Percentiles rank a stretch among this genome's conserved stretches.
Evolutionary conservation across 768 basidiomycete species (phyloP).

Genomic region (Holtermannia corniformis): DNA sequence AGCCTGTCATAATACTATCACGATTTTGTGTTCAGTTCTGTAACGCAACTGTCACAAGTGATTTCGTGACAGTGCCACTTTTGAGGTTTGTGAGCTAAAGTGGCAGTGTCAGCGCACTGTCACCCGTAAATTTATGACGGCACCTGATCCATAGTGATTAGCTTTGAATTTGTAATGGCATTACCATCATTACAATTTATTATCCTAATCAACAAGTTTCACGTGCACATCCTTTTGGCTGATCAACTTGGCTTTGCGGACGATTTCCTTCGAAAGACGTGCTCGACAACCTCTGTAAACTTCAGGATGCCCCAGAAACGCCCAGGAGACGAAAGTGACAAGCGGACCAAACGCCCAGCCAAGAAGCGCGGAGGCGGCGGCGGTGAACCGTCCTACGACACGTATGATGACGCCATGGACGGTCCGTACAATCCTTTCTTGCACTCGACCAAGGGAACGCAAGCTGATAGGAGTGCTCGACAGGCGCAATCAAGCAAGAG

Average conservation of each 20-base stretch:
- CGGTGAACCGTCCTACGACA: conserved; percentile 34
- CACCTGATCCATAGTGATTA: too few relatives aligned
- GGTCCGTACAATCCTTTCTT: conserved; percentile 14
- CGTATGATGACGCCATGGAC: conserved; percentile 40
- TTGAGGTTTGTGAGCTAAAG: too few relatives aligned
- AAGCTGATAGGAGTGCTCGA: not conserved
- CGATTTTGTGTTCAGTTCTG: too few relatives aligned
- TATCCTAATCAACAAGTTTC: too few relatives aligned
- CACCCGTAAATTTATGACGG: too few relatives aligned
- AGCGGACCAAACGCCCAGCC: conserved; percentile 6
- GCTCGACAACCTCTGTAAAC: not conserved
- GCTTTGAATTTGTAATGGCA: too few relatives aligned
- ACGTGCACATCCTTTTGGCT: too few relatives aligned
- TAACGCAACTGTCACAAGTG: too few relatives aligned
- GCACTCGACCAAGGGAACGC: not conserved
- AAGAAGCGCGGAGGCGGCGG: conserved; percentile 23
- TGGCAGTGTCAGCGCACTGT: too few relatives aligned
- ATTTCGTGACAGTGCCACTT: too few relatives aligned
- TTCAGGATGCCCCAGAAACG: conserved; percentile 13
- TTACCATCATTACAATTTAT: too few relatives aligned
- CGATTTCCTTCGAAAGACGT: not conserved
- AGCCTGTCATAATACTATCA: too few relatives aligned
- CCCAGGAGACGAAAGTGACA: conserved; percentile 15
- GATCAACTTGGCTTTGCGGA: not conserved
- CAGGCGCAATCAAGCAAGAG: conserved; percentile 39